Evolutionary conservation across 176 grass and related monocot genomes (phyloP).

Genomic region (Oryza officinalis): DNA sequence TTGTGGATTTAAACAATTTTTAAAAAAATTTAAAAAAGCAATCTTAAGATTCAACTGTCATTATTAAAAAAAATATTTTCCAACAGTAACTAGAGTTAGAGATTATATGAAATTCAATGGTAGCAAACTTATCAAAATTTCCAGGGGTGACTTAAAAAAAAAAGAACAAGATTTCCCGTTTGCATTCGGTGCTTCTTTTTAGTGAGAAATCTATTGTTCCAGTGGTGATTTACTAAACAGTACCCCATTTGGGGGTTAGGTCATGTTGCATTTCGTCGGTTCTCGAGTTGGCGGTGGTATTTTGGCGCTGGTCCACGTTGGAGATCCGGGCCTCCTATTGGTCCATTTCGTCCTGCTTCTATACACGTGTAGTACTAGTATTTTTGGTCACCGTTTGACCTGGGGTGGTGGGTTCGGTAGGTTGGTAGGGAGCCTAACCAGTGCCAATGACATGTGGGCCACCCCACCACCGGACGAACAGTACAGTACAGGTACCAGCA

Average conservation of each 20-base stretch:
- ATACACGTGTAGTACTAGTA: conserved; percentile 1
- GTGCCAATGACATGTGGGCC: conserved; percentile 22
- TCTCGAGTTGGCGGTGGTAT: not conserved
- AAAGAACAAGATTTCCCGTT: no score
- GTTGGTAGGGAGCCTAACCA: conserved; percentile 43
- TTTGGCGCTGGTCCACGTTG: conserved; percentile 9
- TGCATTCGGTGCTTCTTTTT: not conserved
- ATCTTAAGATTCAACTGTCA: no score
- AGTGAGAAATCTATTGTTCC: not conserved
- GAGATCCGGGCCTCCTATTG: conserved; percentile 10
- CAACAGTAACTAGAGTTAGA: not conserved
- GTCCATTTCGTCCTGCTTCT: not conserved
- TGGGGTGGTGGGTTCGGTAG: conserved; percentile 5
- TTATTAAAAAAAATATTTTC: no score
- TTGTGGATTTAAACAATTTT: no score
- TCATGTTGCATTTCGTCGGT: conserved; percentile 12
- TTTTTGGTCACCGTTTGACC: conserved; percentile 19
- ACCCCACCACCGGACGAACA: not conserved
- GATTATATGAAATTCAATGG: not conserved
- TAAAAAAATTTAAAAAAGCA: no score
- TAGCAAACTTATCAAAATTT: not conserved
- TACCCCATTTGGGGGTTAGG: conserved; percentile 4
- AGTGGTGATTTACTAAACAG: not conserved
- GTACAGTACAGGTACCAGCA: not conserved
- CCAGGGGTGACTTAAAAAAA: no score